phyloP scores from a whole-genome alignment of 192 early-diverging fungal genomes.

The Gigaspora rosea region DNA sequence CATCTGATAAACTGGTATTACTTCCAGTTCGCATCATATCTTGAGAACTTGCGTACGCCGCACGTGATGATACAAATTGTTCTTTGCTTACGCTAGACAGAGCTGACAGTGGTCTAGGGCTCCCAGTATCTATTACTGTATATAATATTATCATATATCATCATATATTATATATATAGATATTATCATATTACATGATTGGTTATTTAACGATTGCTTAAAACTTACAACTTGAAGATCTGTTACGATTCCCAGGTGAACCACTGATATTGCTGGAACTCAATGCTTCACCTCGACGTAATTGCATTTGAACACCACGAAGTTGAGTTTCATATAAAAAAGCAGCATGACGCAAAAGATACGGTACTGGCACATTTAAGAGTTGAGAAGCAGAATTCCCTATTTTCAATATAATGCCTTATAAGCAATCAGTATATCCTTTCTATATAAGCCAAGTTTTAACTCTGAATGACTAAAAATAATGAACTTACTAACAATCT shows the following conservation, averaged over 20 bases:
- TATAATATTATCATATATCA: not conserved
- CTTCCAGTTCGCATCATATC: constrained; percentile 8
- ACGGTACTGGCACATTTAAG: constrained; percentile 52
- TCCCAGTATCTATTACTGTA: not conserved
- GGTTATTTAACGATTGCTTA: constrained; percentile 1
- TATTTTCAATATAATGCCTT: constrained; percentile 11
- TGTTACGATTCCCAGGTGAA: constrained; percentile 2
- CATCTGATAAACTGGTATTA: constrained; percentile 14
- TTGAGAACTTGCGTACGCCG: not conserved
- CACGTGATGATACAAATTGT: not conserved
- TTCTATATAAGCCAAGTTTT: too few relatives aligned
- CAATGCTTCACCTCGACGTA: constrained; percentile 38
- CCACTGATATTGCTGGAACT: constrained; percentile 27
- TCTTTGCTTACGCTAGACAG: constrained; percentile 19
- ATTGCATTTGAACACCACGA: constrained; percentile 45
- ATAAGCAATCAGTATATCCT: not conserved
- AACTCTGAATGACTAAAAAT: not conserved
- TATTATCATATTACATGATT: not conserved
- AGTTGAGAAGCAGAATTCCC: constrained; percentile 55
- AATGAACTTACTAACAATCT: constrained; percentile 49
- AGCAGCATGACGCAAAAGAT: constrained; percentile 55
- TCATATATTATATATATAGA: not conserved
- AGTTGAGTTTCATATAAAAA: constrained; percentile 60
- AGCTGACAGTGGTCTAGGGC: constrained; percentile 18
- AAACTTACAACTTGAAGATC: constrained; percentile 26